These are phyloP conservation scores for Candida andamanensis DNA, from an alignment of 805 yeast genomes.

Conservation along the genomic window DNA sequence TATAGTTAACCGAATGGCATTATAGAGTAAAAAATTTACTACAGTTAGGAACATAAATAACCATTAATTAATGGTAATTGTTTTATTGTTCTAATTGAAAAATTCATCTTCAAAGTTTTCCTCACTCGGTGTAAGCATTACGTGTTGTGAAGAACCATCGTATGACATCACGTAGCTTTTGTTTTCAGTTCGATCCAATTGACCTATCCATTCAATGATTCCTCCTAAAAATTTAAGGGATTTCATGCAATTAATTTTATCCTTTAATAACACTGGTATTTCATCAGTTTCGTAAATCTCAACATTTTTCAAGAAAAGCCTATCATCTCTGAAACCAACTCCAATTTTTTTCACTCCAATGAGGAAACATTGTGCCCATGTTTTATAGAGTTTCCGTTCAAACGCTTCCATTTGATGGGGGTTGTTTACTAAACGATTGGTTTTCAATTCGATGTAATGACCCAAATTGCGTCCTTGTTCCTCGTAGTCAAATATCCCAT, in stretches of 20 bases:
- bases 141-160: constrained; percentile 40
- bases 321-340: constrained; percentile 83
- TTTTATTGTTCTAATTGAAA: no score
- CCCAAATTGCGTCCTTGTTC: constrained; percentile 41
- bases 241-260: constrained; percentile 65
- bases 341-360: constrained; percentile 77
- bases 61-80: background rate
- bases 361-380: constrained; percentile 94
- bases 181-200: constrained; percentile 46
- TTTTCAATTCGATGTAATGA: constrained; percentile 85
- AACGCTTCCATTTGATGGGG: constrained; percentile 58
- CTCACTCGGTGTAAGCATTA: constrained; percentile 37
- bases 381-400: constrained; percentile 68
- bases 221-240: constrained; percentile 86
- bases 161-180: constrained; percentile 32
- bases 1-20: no score
- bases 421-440: constrained; percentile 51
- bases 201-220: constrained; percentile 68
- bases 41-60: no score
- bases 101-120: constrained; percentile 36
- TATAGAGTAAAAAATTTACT: no score
- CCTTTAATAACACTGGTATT: constrained; percentile 64
- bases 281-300: constrained; percentile 78
- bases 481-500: constrained; percentile 79
- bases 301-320: constrained; percentile 54